These are phyloP conservation scores for Hypholoma fasciculare DNA, from an alignment of 768 basidiomycete genomes.

Conservation along the genomic window DNA sequence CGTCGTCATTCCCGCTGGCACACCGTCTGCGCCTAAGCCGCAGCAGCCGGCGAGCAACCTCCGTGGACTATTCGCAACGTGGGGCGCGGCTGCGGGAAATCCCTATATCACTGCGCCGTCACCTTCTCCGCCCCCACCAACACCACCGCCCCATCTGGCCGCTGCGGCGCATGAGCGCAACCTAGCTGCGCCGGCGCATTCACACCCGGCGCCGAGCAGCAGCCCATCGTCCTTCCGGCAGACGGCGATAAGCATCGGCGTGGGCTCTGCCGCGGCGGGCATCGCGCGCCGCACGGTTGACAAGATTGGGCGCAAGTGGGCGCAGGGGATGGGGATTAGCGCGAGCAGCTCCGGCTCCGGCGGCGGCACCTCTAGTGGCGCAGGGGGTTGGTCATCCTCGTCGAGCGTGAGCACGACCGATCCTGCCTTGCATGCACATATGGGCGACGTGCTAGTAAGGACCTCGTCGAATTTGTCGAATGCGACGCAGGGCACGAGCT, in stretches of 20 bases:
- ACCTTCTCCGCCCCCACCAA: not conserved
- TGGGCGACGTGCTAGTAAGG: constrained; percentile 34
- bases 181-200: not conserved
- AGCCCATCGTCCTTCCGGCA: constrained; percentile 42
- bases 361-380: constrained; percentile 32
- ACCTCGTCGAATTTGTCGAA: constrained; percentile 35
- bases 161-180: constrained; percentile 12
- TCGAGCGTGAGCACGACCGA: constrained; percentile 36
- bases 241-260: constrained; percentile 73
- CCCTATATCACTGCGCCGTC: not conserved
- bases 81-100: constrained; percentile 29
- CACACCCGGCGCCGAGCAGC: constrained; percentile 1
- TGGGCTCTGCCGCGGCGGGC: constrained; percentile 71
- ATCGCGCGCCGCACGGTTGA: constrained; percentile 78
- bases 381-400: constrained; percentile 41
- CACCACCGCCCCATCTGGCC: constrained; percentile 13
- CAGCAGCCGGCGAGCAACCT: constrained; percentile 27
- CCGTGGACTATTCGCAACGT: constrained; percentile 48
- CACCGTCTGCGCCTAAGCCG: constrained; percentile 16
- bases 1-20: constrained; percentile 15
- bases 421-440: constrained; percentile 35
- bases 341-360: constrained; percentile 24
- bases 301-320: constrained; percentile 70
- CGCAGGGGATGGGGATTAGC: constrained; percentile 41
- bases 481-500: constrained; percentile 24